A percentile compares a stretch with the other conserved stretches of the same genome.
Conservation (phyloP, 495 filamentous ascomycete species). For the Immersiella caudata region DNA sequence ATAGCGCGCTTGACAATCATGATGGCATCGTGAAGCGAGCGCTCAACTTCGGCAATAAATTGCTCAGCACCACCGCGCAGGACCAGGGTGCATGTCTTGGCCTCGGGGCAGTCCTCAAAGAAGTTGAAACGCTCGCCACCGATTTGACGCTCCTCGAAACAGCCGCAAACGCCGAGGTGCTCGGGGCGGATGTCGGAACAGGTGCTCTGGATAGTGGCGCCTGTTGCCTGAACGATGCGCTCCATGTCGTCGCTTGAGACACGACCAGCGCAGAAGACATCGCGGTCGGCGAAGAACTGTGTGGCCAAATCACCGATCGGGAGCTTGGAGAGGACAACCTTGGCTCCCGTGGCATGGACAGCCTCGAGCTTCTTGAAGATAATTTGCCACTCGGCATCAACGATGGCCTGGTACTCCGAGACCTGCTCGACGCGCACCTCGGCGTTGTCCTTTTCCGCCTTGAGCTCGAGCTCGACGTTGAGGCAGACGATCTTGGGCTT, state of each 20-base stretch:
- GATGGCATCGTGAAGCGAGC: conserved; percentile 95
- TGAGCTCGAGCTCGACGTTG: conserved; percentile 96
- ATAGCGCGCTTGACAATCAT: conserved; percentile 99
- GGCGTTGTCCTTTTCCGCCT: conserved; percentile 98
- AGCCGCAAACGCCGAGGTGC: conserved; percentile 88
- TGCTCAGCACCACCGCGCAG: conserved; percentile 96
- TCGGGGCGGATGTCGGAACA: conserved; percentile 91
- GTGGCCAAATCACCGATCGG: conserved; percentile 97
- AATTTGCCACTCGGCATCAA: conserved; percentile 99
- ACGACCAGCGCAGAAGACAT: conserved; percentile 97
- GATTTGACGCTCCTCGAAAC: conserved; percentile 94
- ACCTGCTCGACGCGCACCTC: conserved; percentile 98
- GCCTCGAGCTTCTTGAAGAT: conserved; percentile 99
- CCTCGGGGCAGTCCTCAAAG: conserved; percentile 91
- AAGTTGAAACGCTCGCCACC: conserved; percentile 97
- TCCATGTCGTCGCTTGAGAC: conserved; percentile 94
- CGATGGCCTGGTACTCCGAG: conserved; percentile 98
- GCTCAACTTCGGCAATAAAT: conserved; percentile 98
- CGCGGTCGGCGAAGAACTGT: conserved; percentile 96
- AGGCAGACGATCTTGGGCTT: conserved; percentile 94
- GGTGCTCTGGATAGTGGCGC: conserved; percentile 88
- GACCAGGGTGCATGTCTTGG: conserved; percentile 95
- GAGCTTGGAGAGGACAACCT: conserved; percentile 95
- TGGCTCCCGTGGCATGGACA: conserved; percentile 86
- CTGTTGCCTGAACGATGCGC: conserved; percentile 91